Base-by-base conservation (phyloP, 495 filamentous ascomycete genomes). In the Aspergillus nanangensis region DNA sequence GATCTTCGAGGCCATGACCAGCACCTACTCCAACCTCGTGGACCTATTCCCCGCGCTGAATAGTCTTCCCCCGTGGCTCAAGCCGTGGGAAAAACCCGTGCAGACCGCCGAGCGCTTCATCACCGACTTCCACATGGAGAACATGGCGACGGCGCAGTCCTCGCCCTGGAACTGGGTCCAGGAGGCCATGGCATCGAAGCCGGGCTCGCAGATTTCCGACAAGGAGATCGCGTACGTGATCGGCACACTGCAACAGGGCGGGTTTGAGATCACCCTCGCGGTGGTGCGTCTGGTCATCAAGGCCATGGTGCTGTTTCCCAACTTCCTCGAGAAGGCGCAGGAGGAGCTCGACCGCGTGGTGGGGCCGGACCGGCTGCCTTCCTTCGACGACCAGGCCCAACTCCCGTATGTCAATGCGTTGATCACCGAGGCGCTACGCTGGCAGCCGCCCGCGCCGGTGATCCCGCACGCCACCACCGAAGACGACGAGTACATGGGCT, bases 371-470 rank as follows among this genome's bases (percentile, higher is more conserved):
- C 47, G 58, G 21, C 69, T 75, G 38, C 76, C 76, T 17, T 46
- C 62, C 51, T 75, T 73, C 63, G 65, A 66, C 18, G 73, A 80
- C 37, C 37, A 67, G 15, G 60, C 68, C 38, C 52, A 55, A 25
- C 41, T 79, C 10, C 77, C 76, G 5, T 46, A 71, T 44, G 50
- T 83, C 40, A 62, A 79, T 24, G 79, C 81, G 0, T 64, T 78
- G 11, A 69, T 83, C 13, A 78, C 79, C 53, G 82, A 86, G 58
- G 65, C 73, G 8, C 62, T 82, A 18, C 68, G 82, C 38, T 84
- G 81, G 81, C 62, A 78, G 11, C 79, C 81, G 60, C 73, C 39
- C 57, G 77, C 54, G 65, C 80, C 55, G 65, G 70, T 47, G 63
- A 70, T 77, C 17, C 78, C 79, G 0, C 81, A 84, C 44, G 70